A percentile compares a stretch with the other conserved stretches of the same genome.
Evolutionary conservation across 192 early-diverging fungal genomes (phyloP).

Genomic region (Coemansia biformis): DNA sequence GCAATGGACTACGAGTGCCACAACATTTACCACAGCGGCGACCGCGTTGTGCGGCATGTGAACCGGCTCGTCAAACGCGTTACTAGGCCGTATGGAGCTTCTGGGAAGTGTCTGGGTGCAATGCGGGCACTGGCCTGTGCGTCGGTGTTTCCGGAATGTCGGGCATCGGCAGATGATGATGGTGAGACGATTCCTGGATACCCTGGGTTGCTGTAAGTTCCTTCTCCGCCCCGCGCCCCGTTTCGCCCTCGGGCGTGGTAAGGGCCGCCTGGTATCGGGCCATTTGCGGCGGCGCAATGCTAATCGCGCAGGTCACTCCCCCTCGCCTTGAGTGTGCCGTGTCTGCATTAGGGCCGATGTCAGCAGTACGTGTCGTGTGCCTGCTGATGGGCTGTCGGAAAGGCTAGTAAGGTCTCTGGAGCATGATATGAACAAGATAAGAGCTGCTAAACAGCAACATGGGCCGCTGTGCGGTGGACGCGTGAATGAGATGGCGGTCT

Average conservation of each 20-base stretch:
- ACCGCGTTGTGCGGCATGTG: conserved; percentile 11
- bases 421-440: too few relatives aligned
- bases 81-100: not conserved
- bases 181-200: conserved; percentile 8
- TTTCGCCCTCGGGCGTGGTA: too few relatives aligned
- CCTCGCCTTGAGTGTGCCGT: too few relatives aligned
- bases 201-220: conserved; percentile 21
- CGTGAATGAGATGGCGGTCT: too few relatives aligned
- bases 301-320: too few relatives aligned
- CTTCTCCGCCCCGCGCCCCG: too few relatives aligned
- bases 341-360: conserved; percentile 6
- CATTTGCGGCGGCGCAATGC: too few relatives aligned
- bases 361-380: conserved; percentile 11
- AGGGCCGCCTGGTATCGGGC: too few relatives aligned
- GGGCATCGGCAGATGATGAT: not conserved
- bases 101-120: conserved; percentile 8
- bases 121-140: conserved; percentile 23
- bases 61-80: not conserved
- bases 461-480: not conserved
- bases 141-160: conserved; percentile 17
- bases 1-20: not conserved
- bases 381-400: conserved; percentile 16
- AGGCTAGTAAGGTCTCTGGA: conserved; percentile 7
- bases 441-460: too few relatives aligned
- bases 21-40: conserved; percentile 7